phyloP scores from a whole-genome alignment of 768 basidiomycete genomes.

The Mycena indigotica region DNA sequence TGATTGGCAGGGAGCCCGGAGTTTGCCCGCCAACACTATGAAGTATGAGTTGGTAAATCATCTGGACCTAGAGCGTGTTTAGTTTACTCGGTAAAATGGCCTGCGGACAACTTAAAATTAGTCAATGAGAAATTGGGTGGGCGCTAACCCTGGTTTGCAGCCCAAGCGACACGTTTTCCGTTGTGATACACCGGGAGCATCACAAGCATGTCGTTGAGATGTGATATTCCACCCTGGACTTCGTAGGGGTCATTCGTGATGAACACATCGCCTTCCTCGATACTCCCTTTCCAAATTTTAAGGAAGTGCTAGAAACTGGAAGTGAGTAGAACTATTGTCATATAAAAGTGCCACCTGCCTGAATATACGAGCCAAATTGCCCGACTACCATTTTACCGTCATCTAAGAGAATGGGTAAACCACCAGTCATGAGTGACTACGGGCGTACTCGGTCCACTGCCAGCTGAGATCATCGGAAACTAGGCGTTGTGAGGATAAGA shows the following conservation, averaged over 20 bases:
- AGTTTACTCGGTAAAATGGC: constrained; percentile 32
- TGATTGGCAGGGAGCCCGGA: constrained; percentile 17
- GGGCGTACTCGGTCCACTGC: constrained; percentile 25
- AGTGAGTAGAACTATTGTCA: neutral
- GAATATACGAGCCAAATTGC: constrained; percentile 35
- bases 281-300: constrained; percentile 30
- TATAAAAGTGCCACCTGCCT: constrained; percentile 10
- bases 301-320: constrained; percentile 26
- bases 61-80: neutral
- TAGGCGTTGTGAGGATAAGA: constrained; percentile 8
- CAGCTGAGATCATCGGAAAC: constrained; percentile 35
- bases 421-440: neutral
- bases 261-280: constrained; percentile 32
- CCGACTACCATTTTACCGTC: constrained; percentile 33
- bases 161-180: constrained; percentile 32
- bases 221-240: constrained; percentile 31
- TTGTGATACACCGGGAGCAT: constrained; percentile 30
- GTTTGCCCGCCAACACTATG: constrained; percentile 20
- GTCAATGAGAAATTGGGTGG: neutral
- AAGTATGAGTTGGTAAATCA: neutral
- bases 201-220: constrained; percentile 35
- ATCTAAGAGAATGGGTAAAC: constrained; percentile 5
- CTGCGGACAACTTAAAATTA: constrained; percentile 7
- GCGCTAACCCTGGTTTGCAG: constrained; percentile 26
- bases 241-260: constrained; percentile 34